Percentiles rank a stretch among this genome's conserved stretches.
Evolutionary conservation across 2,329 filamentous ascomycete genomes (phyloP).

Genomic region (Sclerotinia glacialis): DNA sequence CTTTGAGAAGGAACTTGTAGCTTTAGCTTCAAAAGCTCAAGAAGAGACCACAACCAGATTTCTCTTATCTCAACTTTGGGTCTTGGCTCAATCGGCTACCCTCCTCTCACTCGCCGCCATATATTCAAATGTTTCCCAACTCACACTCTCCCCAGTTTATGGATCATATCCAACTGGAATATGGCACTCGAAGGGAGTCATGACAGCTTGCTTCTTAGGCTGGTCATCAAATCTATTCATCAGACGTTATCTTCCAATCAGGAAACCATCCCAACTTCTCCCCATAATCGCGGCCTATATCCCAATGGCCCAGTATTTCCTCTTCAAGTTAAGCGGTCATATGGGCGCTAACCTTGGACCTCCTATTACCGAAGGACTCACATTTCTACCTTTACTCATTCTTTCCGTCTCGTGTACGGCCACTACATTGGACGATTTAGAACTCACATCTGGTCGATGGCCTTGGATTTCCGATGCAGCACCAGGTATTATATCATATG

Average conservation of each 20-base stretch:
- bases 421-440: constrained; percentile 60
- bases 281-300: constrained; percentile 74
- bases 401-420: constrained; percentile 63
- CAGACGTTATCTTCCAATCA: constrained; percentile 47
- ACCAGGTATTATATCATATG: constrained; percentile 65
- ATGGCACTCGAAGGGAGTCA: constrained; percentile 67
- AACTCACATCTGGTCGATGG: constrained; percentile 51
- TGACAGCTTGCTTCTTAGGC: constrained; percentile 65
- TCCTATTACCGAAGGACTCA: constrained; percentile 68
- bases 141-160: constrained; percentile 82
- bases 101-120: constrained; percentile 58
- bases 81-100: constrained; percentile 41
- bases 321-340: constrained; percentile 63
- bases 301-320: constrained; percentile 67
- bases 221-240: constrained; percentile 66
- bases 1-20: constrained; percentile 40
- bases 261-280: constrained; percentile 52
- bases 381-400: constrained; percentile 66
- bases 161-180: constrained; percentile 75
- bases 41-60: constrained; percentile 39
- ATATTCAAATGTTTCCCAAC: constrained; percentile 67
- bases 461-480: constrained; percentile 60
- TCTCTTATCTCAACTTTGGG: constrained; percentile 33
- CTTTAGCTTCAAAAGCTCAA: constrained; percentile 37
- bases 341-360: constrained; percentile 73